These are phyloP conservation scores for Tolypocladium tropicale DNA, from an alignment of 2,329 filamentous ascomycete genomes.

Conservation along the genomic window DNA sequence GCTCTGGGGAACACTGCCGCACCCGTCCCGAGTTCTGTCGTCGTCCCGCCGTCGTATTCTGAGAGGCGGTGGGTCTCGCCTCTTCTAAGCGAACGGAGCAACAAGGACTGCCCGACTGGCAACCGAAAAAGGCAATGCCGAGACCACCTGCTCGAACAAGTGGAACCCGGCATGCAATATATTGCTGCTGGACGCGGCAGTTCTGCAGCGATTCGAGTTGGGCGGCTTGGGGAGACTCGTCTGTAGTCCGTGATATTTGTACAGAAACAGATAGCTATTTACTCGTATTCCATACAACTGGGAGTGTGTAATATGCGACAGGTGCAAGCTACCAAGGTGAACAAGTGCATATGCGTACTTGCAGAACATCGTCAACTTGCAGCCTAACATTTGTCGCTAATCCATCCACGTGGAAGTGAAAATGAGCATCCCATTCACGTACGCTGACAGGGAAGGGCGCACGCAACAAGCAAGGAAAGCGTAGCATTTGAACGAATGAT, in stretches of 20 bases:
- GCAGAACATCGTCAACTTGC: too few species aligned
- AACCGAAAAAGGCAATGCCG: not conserved
- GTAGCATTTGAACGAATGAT: not conserved
- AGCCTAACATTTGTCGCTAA: too few species aligned
- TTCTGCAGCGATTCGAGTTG: conserved; percentile 11
- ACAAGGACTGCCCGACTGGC: not conserved
- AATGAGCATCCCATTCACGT: not conserved
- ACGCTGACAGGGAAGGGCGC: not conserved
- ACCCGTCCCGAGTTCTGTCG: too few species aligned
- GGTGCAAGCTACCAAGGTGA: too few species aligned
- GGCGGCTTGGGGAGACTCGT: too few species aligned
- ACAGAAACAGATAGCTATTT: too few species aligned
- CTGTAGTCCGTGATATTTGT: too few species aligned
- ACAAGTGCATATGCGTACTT: too few species aligned
- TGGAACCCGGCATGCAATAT: not conserved
- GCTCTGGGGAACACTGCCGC: too few species aligned
- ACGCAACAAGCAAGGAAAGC: not conserved
- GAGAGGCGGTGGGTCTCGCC: too few species aligned
- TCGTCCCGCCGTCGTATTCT: not conserved
- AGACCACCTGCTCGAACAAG: not conserved
- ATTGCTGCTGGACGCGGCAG: conserved; percentile 7
- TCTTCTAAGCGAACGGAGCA: not conserved
- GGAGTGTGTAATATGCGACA: too few species aligned
- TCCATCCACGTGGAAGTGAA: not conserved
- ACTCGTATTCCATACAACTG: too few species aligned